phyloP scores from a whole-genome alignment of 805 yeast species.

The Wickerhamomyces chambardii region DNA sequence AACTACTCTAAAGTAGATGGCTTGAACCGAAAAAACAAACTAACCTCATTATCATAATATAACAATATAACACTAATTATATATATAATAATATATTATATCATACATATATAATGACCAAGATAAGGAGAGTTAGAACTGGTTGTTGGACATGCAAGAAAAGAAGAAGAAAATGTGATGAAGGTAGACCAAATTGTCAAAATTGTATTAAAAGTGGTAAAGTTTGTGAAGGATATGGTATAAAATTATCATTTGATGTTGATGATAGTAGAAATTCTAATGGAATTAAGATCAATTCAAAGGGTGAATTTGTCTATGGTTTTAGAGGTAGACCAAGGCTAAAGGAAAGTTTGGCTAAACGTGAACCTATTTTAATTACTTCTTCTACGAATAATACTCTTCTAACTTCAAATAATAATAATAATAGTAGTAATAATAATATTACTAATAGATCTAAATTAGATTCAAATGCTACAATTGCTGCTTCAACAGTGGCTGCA shows the following conservation, averaged over 20 bases:
- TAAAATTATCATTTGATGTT: slow-evolving; percentile 39
- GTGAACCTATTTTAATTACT: slow-evolving; percentile 2
- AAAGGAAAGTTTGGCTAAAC: slow-evolving; percentile 22
- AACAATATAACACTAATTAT: too few relatives aligned
- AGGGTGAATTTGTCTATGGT: slow-evolving; percentile 29
- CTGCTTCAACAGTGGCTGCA: too few relatives aligned
- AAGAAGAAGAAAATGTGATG: slow-evolving; percentile 50
- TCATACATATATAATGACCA: slow-evolving; percentile 7
- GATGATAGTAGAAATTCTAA: slow-evolving; percentile 31
- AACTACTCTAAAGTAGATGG: too few relatives aligned
- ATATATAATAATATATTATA: too few relatives aligned
- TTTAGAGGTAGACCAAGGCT: slow-evolving; percentile 35
- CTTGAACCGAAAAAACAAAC: too few relatives aligned
- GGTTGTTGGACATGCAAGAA: slow-evolving; percentile 53
- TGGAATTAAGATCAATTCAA: slow-evolving; percentile 12
- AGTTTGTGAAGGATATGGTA: slow-evolving; percentile 40
- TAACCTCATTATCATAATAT: too few relatives aligned
- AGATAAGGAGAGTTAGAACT: slow-evolving; percentile 41
- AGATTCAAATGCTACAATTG: too few relatives aligned
- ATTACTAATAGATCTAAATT: too few relatives aligned
- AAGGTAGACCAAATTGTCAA: slow-evolving; percentile 38
- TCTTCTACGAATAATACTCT: background rate
- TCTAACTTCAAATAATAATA: too few relatives aligned
- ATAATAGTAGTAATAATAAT: too few relatives aligned
- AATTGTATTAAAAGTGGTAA: slow-evolving; percentile 37